Percentiles rank a stretch among this genome's conserved stretches.
Conservation (phyloP, 106 monocot genomes). For the Acorus calamus region DNA sequence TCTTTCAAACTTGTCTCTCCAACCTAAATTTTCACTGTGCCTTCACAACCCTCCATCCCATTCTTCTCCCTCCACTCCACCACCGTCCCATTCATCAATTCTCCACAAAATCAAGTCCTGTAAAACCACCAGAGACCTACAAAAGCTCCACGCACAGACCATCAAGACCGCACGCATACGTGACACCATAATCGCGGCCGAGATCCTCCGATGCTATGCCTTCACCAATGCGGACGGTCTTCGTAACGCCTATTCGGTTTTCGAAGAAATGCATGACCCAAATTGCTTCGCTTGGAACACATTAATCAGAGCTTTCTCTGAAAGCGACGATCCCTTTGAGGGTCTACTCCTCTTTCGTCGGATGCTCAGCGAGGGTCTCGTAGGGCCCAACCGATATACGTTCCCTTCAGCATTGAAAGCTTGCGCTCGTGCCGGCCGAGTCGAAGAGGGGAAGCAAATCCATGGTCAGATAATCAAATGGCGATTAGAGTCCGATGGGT, state of each 20-base stretch:
- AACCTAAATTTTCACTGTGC: too few species aligned
- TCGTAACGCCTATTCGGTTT: conserved; percentile 14
- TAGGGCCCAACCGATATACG: conserved; percentile 29
- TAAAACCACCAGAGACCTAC: conserved; percentile 17
- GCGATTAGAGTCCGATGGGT: conserved; percentile 24
- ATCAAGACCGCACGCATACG: conserved; percentile 36
- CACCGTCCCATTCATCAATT: conserved; percentile 2
- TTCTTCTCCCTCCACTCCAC: background rate
- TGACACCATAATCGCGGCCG: conserved; percentile 44
- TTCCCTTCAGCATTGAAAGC: conserved; percentile 43
- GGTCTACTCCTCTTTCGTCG: conserved; percentile 18
- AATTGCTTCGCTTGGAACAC: conserved; percentile 41
- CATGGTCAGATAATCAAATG: conserved; percentile 31
- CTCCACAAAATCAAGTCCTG: conserved; percentile 27
- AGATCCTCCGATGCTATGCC: conserved; percentile 25
- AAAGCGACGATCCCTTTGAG: conserved; percentile 13
- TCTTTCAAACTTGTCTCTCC: too few species aligned
- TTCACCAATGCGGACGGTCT: conserved; percentile 22
- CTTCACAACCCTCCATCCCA: too few species aligned
- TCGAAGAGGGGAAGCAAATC: conserved; percentile 38
- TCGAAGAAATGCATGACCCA: conserved; percentile 15
- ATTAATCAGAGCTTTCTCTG: conserved; percentile 31
- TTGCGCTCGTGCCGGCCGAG: conserved; percentile 12
- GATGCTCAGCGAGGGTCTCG: conserved; percentile 4
- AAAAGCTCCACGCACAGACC: conserved; percentile 36